Conservation (phyloP, 768 basidiomycete genomes). For the Collybiopsis luxurians region DNA sequence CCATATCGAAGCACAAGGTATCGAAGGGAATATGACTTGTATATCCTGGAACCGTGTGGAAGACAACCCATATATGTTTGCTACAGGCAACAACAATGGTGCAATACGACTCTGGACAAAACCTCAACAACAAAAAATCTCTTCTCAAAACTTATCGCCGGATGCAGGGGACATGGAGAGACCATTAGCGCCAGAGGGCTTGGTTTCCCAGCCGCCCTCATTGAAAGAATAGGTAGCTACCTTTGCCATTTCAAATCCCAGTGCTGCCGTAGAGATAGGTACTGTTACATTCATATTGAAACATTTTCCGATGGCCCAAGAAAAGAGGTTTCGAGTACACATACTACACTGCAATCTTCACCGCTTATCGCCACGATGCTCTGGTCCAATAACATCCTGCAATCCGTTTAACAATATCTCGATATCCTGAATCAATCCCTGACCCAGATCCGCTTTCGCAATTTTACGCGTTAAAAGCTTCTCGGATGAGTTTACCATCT, state of each 20-base stretch:
- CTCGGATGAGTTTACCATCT: conserved; percentile 8
- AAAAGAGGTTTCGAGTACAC: too few relatives aligned
- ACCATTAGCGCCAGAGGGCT: conserved; percentile 7
- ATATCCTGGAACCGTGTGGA: conserved; percentile 76
- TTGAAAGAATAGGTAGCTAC: too few relatives aligned
- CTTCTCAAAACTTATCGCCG: conserved; percentile 7
- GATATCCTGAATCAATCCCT: conserved; percentile 16
- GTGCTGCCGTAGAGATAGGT: too few relatives aligned
- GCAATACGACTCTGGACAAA: conserved; percentile 72
- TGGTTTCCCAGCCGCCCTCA: too few relatives aligned
- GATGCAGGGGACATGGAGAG: conserved; percentile 8
- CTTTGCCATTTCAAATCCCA: too few relatives aligned
- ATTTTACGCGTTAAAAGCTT: conserved; percentile 18
- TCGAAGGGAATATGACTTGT: conserved; percentile 72
- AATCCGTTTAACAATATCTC: conserved; percentile 15
- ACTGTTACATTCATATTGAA: too few relatives aligned
- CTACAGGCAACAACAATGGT: conserved; percentile 77
- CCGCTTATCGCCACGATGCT: too few relatives aligned
- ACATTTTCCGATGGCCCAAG: too few relatives aligned
- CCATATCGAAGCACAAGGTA: conserved; percentile 59
- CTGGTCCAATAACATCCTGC: conserved; percentile 8
- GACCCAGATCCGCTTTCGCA: conserved; percentile 17
- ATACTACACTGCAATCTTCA: too few relatives aligned
- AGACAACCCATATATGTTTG: conserved; percentile 68
- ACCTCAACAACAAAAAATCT: conserved; percentile 19